Evolutionary conservation across 768 basidiomycete species (phyloP).

Genomic region (Lentinula edodes): DNA sequence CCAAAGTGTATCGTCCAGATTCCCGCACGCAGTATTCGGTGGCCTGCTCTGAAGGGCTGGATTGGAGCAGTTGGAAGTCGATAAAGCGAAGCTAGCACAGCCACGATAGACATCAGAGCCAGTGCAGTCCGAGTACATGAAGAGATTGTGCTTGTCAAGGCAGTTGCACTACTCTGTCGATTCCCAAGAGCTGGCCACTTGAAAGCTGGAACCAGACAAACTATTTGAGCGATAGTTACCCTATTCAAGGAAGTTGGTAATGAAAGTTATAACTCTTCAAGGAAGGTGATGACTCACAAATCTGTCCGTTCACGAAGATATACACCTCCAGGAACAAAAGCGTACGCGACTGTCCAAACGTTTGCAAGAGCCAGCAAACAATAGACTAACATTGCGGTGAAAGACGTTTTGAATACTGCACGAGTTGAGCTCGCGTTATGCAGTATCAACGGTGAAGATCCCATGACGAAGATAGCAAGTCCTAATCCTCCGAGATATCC

Average conservation of each 20-base stretch:
- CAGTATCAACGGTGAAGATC: constrained; percentile 52
- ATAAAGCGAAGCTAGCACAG: constrained; percentile 50
- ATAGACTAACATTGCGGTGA: constrained; percentile 53
- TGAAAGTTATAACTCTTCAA: not conserved
- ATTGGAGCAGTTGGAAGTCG: constrained; percentile 45
- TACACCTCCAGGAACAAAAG: constrained; percentile 79
- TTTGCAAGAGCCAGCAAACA: constrained; percentile 61
- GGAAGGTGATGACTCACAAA: constrained; percentile 38
- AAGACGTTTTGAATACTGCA: constrained; percentile 44
- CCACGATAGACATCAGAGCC: constrained; percentile 35
- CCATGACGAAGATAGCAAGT: constrained; percentile 58
- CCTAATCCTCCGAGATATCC: constrained; percentile 68
- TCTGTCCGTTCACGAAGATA: constrained; percentile 76
- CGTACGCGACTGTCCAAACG: constrained; percentile 85
- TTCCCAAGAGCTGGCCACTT: constrained; percentile 24
- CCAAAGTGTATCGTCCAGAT: constrained; percentile 96
- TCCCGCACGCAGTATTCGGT: constrained; percentile 70
- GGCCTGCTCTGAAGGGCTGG: constrained; percentile 54
- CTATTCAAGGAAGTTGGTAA: constrained; percentile 22
- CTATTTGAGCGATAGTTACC: constrained; percentile 49
- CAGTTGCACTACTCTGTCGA: not conserved
- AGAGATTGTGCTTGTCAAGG: constrained; percentile 14
- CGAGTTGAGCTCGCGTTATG: constrained; percentile 36
- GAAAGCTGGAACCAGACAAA: constrained; percentile 44
- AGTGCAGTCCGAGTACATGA: constrained; percentile 28